Evolutionary conservation across 2,329 filamentous ascomycete species (phyloP).

Genomic region (Ascocoryne sarcoides): DNA sequence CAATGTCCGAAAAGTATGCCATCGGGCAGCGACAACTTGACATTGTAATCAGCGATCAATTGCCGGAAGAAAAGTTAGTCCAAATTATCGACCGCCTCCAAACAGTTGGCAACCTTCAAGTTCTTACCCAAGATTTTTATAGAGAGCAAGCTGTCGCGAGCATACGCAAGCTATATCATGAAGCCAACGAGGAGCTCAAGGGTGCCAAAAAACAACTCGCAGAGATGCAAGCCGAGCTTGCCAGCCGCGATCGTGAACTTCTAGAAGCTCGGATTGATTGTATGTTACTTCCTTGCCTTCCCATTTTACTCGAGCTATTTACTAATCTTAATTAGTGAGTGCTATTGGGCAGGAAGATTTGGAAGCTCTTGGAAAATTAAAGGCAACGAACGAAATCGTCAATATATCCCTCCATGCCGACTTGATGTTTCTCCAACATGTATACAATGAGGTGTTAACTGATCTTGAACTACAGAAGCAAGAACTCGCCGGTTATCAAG

Average conservation of each 20-base stretch:
- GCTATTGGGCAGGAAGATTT: constrained; percentile 46
- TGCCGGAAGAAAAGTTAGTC: constrained; percentile 47
- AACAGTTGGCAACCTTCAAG: constrained; percentile 25
- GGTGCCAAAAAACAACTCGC: constrained; percentile 39
- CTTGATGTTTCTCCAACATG: constrained; percentile 45
- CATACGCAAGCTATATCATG: constrained; percentile 40
- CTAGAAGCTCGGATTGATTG: constrained; percentile 43
- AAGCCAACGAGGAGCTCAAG: constrained; percentile 39
- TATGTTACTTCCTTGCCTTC: constrained; percentile 27
- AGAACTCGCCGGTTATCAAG: neutral
- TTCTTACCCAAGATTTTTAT: constrained; percentile 39
- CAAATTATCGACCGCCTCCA: constrained; percentile 28
- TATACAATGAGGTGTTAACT: constrained; percentile 39
- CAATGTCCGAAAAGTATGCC: constrained; percentile 49
- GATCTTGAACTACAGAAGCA: constrained; percentile 50
- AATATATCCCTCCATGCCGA: constrained; percentile 50
- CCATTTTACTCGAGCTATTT: constrained; percentile 9
- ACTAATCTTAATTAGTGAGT: constrained; percentile 34
- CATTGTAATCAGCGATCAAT: constrained; percentile 41
- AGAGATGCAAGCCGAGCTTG: constrained; percentile 34
- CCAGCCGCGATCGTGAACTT: constrained; percentile 48
- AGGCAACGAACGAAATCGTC: constrained; percentile 50
- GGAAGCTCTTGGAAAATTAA: constrained; percentile 48
- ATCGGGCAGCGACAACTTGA: constrained; percentile 50
- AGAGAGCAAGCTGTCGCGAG: constrained; percentile 46